Evolutionary conservation across 805 yeast species (phyloP), one percentile per base, ranked within the genome.

Genomic region (Scheffersomyces spartinae): DNA sequence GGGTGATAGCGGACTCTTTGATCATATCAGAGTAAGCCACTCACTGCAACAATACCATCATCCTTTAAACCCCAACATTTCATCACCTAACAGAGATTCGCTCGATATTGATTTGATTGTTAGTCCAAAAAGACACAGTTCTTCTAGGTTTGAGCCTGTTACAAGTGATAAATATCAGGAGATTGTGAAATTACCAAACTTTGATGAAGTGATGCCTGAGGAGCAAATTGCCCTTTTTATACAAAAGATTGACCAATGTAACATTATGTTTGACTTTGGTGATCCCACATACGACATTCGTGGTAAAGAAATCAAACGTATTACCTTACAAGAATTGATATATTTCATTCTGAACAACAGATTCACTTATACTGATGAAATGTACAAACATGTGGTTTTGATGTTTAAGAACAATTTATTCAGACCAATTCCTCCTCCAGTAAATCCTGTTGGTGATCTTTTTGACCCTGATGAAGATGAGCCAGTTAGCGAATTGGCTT

Each of bases 381-480:
- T 88, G 78, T 91, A 91, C 51, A 68, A 67, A 27, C 83, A 78
- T 42, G 93, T 88, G 29, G 85, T 86, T 21, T 69, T 69, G 13
- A 88, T 91, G 96, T 91, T 86, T 54, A 77, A 74, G 42, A 70
- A 68, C 31, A 91, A 91, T 53, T 65, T 91, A 29, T 86, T 91
- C 53, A 71, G 98, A 45, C 95, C 97, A 17, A 84, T 91, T 25
- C 97, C 98, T 3, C 98, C 98, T 1, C 96, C 97, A 1, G 95
- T 86, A 18, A 91, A 91, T 49, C 97, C 97, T 4, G 70, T 86
- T 23, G 98, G 98, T 19, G 98, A 91, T 37, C 71, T 88, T 20
- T 91, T 71, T 52, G 98, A 91, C 43, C 98, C 98, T 1, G 98
- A 91, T 55, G 98, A 91, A 55, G 98, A 91, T 58, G 98, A 91